These are phyloP conservation scores for Diaporthe batatas DNA, from an alignment of 2,329 filamentous ascomycete genomes.

Conservation along the genomic window DNA sequence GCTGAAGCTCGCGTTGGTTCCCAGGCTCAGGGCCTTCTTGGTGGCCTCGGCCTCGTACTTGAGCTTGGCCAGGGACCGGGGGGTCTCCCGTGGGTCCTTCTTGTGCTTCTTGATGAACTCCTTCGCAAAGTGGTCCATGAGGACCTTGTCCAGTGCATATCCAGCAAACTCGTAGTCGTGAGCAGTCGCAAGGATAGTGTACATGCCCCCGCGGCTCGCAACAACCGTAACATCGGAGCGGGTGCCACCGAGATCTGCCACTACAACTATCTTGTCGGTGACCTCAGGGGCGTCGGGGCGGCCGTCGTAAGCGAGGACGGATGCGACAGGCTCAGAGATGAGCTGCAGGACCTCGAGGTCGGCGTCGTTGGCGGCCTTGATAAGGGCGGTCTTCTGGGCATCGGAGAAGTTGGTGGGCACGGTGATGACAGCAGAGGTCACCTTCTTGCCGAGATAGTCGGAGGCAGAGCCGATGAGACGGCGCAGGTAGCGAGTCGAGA, in stretches of 20 bases:
- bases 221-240: slow-evolving; percentile 92
- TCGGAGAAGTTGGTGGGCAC: slow-evolving; percentile 95
- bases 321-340: slow-evolving; percentile 90
- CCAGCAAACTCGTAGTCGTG: slow-evolving; percentile 97
- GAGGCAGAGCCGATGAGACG: slow-evolving; percentile 86
- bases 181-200: slow-evolving; percentile 91
- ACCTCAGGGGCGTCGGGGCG: slow-evolving; percentile 77
- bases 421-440: slow-evolving; percentile 95
- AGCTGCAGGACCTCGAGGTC: slow-evolving; percentile 92
- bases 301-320: slow-evolving; percentile 91
- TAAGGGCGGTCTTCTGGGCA: slow-evolving; percentile 85
- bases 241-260: slow-evolving; percentile 93
- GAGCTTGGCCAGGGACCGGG: slow-evolving; percentile 88
- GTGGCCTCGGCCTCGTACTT: slow-evolving; percentile 91
- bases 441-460: slow-evolving; percentile 91
- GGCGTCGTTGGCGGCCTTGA: slow-evolving; percentile 81
- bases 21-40: slow-evolving; percentile 92
- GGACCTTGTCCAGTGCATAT: slow-evolving; percentile 85
- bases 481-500: slow-evolving; percentile 86
- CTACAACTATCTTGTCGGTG: slow-evolving; percentile 89
- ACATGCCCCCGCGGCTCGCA: slow-evolving; percentile 93
- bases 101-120: slow-evolving; percentile 99
- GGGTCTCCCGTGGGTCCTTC: slow-evolving; percentile 85
- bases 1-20: slow-evolving; percentile 89
- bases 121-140: slow-evolving; percentile 98